phyloP scores from a whole-genome alignment of 495 filamentous ascomycete genomes.

The Sordaria brevicollis region DNA sequence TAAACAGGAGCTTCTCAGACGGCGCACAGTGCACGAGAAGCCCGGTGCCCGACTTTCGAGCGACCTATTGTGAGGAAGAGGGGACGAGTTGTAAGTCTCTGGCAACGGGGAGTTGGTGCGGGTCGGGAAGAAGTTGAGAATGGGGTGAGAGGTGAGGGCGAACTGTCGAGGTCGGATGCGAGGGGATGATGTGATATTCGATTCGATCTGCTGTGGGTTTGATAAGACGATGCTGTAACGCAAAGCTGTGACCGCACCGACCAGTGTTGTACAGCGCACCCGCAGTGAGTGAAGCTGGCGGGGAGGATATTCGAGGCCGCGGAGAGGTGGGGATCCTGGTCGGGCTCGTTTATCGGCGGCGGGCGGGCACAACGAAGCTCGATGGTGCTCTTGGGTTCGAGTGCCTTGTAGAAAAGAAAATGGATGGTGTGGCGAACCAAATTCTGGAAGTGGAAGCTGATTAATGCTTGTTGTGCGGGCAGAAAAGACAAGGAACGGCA shows the following conservation, averaged over 20 bases:
- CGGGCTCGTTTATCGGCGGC: background rate
- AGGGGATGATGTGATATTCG: too few species aligned
- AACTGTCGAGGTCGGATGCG: background rate
- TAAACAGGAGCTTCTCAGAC: background rate
- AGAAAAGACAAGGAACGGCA: background rate
- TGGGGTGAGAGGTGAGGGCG: background rate
- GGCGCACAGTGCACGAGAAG: background rate
- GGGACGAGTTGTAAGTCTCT: background rate
- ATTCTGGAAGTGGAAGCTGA: background rate
- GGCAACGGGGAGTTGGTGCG: background rate
- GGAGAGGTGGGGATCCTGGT: background rate
- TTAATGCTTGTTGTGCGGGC: background rate
- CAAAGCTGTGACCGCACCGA: background rate
- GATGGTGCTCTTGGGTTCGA: background rate
- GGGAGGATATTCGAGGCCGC: background rate
- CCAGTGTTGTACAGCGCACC: background rate
- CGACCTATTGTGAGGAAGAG: background rate
- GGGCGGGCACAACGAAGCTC: too few species aligned
- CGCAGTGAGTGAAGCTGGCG: background rate
- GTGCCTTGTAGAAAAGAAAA: background rate
- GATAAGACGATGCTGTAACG: background rate
- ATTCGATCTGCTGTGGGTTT: background rate
- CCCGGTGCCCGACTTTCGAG: background rate
- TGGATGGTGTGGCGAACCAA: background rate
- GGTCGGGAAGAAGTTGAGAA: background rate